These are phyloP conservation scores for Pecoramyces ruminantium DNA, from an alignment of 192 early-diverging fungal genomes.

Conservation along the genomic window DNA sequence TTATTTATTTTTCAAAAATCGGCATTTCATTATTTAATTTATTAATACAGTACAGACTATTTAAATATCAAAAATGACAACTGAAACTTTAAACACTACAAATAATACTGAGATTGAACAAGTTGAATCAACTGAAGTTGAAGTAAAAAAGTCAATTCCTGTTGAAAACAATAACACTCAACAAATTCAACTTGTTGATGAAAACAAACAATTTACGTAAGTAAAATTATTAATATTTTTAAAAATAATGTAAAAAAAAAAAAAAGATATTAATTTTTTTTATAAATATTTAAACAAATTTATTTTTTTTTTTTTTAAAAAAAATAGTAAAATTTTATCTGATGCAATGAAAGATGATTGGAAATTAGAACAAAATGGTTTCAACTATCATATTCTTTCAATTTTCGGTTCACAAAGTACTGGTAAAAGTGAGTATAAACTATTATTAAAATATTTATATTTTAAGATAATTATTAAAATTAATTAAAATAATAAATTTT, in stretches of 20 bases:
- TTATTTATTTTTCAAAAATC: no score
- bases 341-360: conserved; percentile 72
- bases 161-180: not conserved
- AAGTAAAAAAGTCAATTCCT: not conserved
- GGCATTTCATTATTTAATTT: no score
- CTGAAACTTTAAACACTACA: not conserved
- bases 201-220: not conserved
- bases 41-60: no score
- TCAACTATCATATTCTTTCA: conserved; percentile 91
- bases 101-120: not conserved
- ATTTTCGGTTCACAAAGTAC: conserved; percentile 99
- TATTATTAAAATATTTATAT: no score
- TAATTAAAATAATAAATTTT: not conserved
- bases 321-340: conserved; percentile 38
- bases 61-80: not conserved
- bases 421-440: conserved; percentile 70
- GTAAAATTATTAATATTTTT: no score
- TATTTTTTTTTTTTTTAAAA: no score
- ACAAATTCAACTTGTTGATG: not conserved
- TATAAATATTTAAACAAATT: no score
- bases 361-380: conserved; percentile 64
- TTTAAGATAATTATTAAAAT: not conserved
- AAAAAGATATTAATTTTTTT: no score
- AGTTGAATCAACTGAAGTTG: not conserved
- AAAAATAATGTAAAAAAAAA: no score